Evolutionary conservation across 306 rosid genomes (phyloP).

Genomic region (Luffa aegyptiaca): DNA sequence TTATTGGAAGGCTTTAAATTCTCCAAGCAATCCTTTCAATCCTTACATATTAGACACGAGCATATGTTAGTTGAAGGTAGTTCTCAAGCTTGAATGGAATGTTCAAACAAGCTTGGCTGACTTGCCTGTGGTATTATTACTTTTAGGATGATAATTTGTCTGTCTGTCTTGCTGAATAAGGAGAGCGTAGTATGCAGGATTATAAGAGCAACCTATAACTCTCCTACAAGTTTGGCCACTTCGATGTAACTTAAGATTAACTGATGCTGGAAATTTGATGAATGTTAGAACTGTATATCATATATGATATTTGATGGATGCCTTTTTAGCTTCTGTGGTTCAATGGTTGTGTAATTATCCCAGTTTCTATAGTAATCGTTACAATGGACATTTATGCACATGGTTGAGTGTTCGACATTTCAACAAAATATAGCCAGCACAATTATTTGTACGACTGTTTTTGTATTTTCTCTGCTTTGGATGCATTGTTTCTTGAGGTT

Average conservation of each 20-base stretch:
- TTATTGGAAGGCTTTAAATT: background rate
- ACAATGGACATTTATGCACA: background rate
- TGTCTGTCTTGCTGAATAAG: background rate
- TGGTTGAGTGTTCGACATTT: background rate
- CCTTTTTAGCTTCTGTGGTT: background rate
- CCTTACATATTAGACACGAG: background rate
- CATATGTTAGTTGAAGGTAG: background rate
- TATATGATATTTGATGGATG: background rate
- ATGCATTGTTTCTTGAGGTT: background rate
- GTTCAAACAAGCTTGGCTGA: background rate
- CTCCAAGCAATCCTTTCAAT: background rate
- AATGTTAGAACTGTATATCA: background rate
- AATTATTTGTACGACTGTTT: background rate
- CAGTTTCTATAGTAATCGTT: background rate
- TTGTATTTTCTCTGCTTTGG: background rate
- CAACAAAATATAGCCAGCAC: background rate
- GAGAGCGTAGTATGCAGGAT: background rate
- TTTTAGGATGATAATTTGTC: background rate
- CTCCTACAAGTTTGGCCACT: background rate
- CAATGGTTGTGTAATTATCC: background rate
- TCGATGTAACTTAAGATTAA: background rate
- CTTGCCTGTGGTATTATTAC: background rate
- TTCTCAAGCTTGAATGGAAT: background rate
- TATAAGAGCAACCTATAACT: background rate
- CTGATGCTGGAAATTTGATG: background rate